phyloP scores from a whole-genome alignment of 441 rosid genomes.

The Euphorbia schlechtendalii region DNA sequence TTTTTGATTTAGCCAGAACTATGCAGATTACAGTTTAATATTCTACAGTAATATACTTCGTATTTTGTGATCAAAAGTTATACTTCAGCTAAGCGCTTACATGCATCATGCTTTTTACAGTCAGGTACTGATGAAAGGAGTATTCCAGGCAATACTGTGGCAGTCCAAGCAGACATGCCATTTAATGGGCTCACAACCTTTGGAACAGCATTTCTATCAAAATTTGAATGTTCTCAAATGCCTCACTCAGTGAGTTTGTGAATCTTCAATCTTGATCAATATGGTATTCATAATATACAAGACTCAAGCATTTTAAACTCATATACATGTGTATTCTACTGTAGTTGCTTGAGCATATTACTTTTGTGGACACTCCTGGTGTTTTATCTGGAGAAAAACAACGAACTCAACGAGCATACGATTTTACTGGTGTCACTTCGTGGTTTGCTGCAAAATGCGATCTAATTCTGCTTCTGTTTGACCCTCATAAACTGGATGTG shows the following conservation, averaged over 20 bases:
- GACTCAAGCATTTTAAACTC: slow-evolving; percentile 18
- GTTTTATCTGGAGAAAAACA: slow-evolving; percentile 94
- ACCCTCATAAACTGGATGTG: slow-evolving; percentile 83
- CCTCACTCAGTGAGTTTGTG: slow-evolving; percentile 75
- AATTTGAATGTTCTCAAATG: slow-evolving; percentile 98
- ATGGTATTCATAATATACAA: slow-evolving; percentile 2
- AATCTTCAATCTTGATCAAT: slow-evolving; percentile 16
- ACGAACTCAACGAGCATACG: slow-evolving; percentile 78
- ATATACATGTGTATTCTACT: slow-evolving; percentile 15
- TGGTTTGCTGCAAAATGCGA: slow-evolving; percentile 99
- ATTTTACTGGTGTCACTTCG: slow-evolving; percentile 88
- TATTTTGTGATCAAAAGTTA: neutral
- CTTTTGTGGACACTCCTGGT: slow-evolving; percentile 94
- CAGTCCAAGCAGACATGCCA: slow-evolving; percentile 98
- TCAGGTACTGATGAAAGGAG: slow-evolving; percentile 96
- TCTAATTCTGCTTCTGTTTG: slow-evolving; percentile 62
- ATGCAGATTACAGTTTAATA: neutral
- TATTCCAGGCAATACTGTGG: slow-evolving; percentile 90
- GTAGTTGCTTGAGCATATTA: slow-evolving; percentile 86
- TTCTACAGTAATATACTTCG: neutral
- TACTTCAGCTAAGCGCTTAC: slow-evolving; percentile 2
- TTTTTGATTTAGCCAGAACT: neutral
- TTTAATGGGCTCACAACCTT: slow-evolving; percentile 84
- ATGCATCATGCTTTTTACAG: slow-evolving; percentile 33
- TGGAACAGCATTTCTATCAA: slow-evolving; percentile 92